phyloP scores from a whole-genome alignment of 2,329 filamentous ascomycete species.

The Arthrobotrys megalospora region DNA sequence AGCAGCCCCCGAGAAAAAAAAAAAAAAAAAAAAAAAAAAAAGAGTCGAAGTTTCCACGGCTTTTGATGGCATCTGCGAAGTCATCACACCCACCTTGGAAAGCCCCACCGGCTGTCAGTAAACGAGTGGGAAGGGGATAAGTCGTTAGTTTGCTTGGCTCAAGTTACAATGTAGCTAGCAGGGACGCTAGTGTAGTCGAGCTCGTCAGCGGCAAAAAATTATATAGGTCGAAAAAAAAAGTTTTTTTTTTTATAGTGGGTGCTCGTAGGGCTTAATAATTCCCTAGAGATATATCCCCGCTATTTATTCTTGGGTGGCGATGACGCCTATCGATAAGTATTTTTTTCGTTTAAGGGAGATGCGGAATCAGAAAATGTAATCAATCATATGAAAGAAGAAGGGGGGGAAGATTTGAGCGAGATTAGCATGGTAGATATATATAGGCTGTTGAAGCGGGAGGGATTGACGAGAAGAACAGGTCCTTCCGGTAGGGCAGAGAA shows the following conservation, averaged over 20 bases:
- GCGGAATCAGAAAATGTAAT: background rate
- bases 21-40: no score
- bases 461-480: slow-evolving; percentile 32
- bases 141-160: slow-evolving; percentile 29
- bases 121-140: background rate
- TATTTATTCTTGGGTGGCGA: slow-evolving; percentile 7
- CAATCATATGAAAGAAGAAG: background rate
- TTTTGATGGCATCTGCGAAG: background rate
- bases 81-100: background rate
- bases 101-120: slow-evolving; percentile 13
- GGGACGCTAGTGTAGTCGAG: slow-evolving; percentile 32
- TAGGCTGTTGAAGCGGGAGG: background rate
- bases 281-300: slow-evolving; percentile 43
- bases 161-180: background rate
- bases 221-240: background rate
- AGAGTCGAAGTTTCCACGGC: no score
- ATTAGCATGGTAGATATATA: background rate
- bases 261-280: slow-evolving; percentile 51
- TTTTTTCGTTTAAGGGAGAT: background rate
- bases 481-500: slow-evolving; percentile 43
- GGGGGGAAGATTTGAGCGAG: background rate
- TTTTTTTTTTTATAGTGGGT: slow-evolving; percentile 19
- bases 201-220: slow-evolving; percentile 30
- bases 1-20: background rate
- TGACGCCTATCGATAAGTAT: slow-evolving; percentile 56